These are phyloP conservation scores for Lecanoromycetidae sp. DNA, from an alignment of 2,329 filamentous ascomycete genomes.

Conservation along the genomic window DNA sequence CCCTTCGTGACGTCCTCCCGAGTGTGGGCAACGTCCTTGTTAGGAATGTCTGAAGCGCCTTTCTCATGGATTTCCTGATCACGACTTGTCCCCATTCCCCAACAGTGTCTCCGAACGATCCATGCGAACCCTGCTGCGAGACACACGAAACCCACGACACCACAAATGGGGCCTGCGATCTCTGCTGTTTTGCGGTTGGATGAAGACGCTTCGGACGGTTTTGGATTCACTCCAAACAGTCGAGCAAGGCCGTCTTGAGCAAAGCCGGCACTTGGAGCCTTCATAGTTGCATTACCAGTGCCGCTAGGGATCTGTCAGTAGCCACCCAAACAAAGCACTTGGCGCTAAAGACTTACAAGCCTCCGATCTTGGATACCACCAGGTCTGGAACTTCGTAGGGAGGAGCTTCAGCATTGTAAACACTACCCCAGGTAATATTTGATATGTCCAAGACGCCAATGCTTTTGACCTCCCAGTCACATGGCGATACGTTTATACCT, in stretches of 20 bases:
- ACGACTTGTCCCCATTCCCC: too few relatives aligned
- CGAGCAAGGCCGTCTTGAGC: slow-evolving; percentile 13
- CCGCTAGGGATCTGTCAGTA: background rate
- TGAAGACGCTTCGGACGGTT: too few relatives aligned
- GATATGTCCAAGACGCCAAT: slow-evolving; percentile 25
- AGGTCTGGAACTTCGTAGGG: slow-evolving; percentile 22
- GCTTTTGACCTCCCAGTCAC: slow-evolving; percentile 25
- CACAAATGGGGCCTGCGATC: background rate
- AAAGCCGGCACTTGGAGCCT: slow-evolving; percentile 14
- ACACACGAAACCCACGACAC: background rate
- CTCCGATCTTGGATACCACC: slow-evolving; percentile 24
- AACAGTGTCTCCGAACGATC: too few relatives aligned
- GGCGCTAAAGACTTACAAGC: slow-evolving; percentile 11
- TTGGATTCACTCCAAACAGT: slow-evolving; percentile 10
- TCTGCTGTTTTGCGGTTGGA: background rate
- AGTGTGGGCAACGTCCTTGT: too few relatives aligned
- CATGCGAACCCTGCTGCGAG: too few relatives aligned
- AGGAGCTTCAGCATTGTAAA: slow-evolving; percentile 20
- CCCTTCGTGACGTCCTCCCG: too few relatives aligned
- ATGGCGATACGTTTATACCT: slow-evolving; percentile 10
- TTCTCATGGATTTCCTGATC: too few relatives aligned
- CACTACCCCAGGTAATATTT: slow-evolving; percentile 23
- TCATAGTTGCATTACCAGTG: slow-evolving; percentile 17
- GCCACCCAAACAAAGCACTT: background rate
- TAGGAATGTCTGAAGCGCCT: too few relatives aligned